phyloP scores from a whole-genome alignment of 352 stramenopile species.

The Albugo candida region DNA sequence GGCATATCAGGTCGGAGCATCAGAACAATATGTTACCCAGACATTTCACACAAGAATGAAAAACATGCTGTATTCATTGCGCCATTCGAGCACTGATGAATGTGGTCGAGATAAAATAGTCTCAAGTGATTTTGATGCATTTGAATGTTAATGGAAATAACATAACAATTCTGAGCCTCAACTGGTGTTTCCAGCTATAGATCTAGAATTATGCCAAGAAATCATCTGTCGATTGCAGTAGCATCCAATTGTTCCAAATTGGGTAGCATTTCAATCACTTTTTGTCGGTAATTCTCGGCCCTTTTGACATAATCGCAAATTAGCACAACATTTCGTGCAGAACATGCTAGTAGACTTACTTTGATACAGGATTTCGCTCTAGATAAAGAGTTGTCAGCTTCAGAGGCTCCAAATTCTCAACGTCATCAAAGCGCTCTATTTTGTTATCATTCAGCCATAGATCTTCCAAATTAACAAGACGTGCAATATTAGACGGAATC shows the following conservation, averaged over 20 bases:
- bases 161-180: too few relatives aligned
- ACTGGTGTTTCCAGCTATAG: too few relatives aligned
- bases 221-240: too few relatives aligned
- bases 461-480: constrained; percentile 32
- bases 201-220: too few relatives aligned
- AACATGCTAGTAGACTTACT: constrained; percentile 11
- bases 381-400: constrained; percentile 87
- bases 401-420: constrained; percentile 55
- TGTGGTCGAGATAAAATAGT: constrained; percentile 28
- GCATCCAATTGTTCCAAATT: too few relatives aligned
- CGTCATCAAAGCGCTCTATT: constrained; percentile 34
- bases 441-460: constrained; percentile 67
- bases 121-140: too few relatives aligned
- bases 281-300: too few relatives aligned
- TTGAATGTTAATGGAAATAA: too few relatives aligned
- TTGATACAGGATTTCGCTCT: constrained; percentile 88
- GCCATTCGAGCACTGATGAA: constrained; percentile 55
- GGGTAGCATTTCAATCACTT: too few relatives aligned
- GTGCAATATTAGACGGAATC: constrained; percentile 24
- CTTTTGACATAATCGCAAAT: too few relatives aligned
- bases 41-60: constrained; percentile 3
- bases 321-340: too few relatives aligned
- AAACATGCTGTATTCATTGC: constrained; percentile 14
- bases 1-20: constrained; percentile 45
- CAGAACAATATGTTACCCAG: constrained; percentile 35